These are phyloP conservation scores for Ilyonectria robusta DNA, from an alignment of 2,329 filamentous ascomycete species.

Conservation along the genomic window DNA sequence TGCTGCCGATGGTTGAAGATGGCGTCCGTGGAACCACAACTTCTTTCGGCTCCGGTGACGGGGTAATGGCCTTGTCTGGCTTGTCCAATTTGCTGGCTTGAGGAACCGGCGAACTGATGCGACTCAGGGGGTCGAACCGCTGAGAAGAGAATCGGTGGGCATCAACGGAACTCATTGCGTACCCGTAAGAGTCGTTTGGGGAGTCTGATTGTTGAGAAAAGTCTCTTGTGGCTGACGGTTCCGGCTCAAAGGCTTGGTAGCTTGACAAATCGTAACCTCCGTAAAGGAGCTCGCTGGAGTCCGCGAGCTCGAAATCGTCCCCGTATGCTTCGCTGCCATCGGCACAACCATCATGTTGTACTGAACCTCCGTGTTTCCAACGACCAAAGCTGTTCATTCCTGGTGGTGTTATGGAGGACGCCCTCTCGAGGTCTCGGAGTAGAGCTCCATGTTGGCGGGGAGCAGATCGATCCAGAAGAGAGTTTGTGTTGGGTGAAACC, in stretches of 20 bases:
- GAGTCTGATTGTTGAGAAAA: constrained; percentile 25
- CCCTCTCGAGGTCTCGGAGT: constrained; percentile 30
- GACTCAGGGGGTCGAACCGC: constrained; percentile 24
- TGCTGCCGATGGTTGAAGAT: constrained; percentile 40
- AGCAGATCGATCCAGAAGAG: constrained; percentile 14
- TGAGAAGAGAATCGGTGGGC: constrained; percentile 28
- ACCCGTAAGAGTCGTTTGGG: constrained; percentile 16
- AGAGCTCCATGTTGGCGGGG: constrained; percentile 19
- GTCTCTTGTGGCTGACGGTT: constrained; percentile 26
- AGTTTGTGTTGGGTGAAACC: constrained; percentile 15
- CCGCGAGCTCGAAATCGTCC: neutral
- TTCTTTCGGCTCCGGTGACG: constrained; percentile 16
- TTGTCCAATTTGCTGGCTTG: neutral
- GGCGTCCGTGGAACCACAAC: constrained; percentile 34
- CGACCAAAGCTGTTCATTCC: constrained; percentile 19
- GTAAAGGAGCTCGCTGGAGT: neutral
- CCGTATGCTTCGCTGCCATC: neutral
- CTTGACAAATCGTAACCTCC: neutral
- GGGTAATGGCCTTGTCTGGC: constrained; percentile 1
- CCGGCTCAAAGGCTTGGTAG: neutral
- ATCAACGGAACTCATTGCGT: constrained; percentile 21
- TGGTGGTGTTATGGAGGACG: constrained; percentile 27
- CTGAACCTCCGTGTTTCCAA: constrained; percentile 1
- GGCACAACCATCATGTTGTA: neutral
- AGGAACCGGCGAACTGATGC: constrained; percentile 17